Conservation (phyloP, 2,329 filamentous ascomycete genomes). For the Chrysosporium queenslandicum region DNA sequence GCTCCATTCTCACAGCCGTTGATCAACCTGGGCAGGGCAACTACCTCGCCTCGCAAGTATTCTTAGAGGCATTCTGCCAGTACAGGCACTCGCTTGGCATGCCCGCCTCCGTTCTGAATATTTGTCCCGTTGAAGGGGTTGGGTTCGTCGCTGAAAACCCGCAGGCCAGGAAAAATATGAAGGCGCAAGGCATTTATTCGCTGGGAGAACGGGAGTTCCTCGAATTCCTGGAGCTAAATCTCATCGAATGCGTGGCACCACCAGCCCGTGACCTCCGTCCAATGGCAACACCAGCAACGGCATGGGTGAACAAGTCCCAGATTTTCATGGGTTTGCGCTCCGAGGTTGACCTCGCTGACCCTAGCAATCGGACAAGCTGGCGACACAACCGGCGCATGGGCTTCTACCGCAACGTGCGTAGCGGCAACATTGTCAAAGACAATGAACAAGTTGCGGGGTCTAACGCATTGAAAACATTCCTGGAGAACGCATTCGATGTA, state of each 20-base stretch:
- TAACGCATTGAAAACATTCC: too few relatives aligned
- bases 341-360: background rate
- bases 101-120: conserved; percentile 3
- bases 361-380: background rate
- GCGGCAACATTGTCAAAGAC: too few relatives aligned
- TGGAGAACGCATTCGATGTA: too few relatives aligned
- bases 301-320: too few relatives aligned
- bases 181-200: background rate
- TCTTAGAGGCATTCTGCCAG: conserved; percentile 13
- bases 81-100: conserved; percentile 15
- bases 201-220: background rate
- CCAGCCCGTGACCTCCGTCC: too few relatives aligned
- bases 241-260: too few relatives aligned
- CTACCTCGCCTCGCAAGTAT: conserved; percentile 14
- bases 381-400: background rate
- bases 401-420: background rate
- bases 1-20: conserved; percentile 11
- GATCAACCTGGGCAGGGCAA: conserved; percentile 11
- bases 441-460: too few relatives aligned
- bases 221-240: background rate
- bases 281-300: too few relatives aligned
- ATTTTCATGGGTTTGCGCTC: background rate
- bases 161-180: background rate
- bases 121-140: conserved; percentile 5
- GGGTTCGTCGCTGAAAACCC: background rate